Base-by-base conservation (phyloP, 2,329 filamentous ascomycete species). In the Sporothrix protearum region DNA sequence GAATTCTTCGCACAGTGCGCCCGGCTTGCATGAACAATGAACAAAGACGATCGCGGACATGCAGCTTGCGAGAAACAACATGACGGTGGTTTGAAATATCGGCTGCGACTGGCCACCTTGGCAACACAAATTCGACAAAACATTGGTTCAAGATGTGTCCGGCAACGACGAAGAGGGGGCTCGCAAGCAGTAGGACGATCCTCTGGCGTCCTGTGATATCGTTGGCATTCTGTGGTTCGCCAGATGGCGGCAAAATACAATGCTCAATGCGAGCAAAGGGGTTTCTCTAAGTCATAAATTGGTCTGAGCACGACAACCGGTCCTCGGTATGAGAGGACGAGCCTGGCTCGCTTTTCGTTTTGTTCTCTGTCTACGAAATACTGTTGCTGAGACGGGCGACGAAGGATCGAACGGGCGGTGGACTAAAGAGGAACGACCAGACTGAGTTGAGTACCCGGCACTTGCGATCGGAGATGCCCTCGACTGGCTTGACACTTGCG, bases 221-320 rank as follows among this genome's bases (percentile, higher is more conserved):
- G 36, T 25, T 25, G 49, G 5, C 22, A 68, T 68, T 68, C 30
- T 59, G n/a, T 45, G 53, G 51, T 22, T 51, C 49, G 49, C 49
- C n/a, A n/a, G 39, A 49, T 25, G 51, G 16, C 51, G 67, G 67
- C 67, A 69, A 69, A 59, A 59, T 69, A 22, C 39, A 3, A 8
- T 69, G n/a, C 5, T 69, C 51, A 69, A 69, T 47, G 67, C 67
- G 25, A 64, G 36, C 59, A 59, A 14, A 59, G 36, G 16, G 39
- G 9, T 16, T 16, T 7, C 28, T 68, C 39, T n/a, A 30, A 12
- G n/a, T 30, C 25, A 64, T 47, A 45, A 14, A 66, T 51, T 30
- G 22, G 22, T 12, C n/a, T 67, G 36, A 49, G 47, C 66, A 69
- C 67, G 71, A 67, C 67, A 72, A 66, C 71, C 12, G 57, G 39